These are phyloP conservation scores for Diaporthe citri DNA, from an alignment of 2,329 filamentous ascomycete species.

Conservation along the genomic window DNA sequence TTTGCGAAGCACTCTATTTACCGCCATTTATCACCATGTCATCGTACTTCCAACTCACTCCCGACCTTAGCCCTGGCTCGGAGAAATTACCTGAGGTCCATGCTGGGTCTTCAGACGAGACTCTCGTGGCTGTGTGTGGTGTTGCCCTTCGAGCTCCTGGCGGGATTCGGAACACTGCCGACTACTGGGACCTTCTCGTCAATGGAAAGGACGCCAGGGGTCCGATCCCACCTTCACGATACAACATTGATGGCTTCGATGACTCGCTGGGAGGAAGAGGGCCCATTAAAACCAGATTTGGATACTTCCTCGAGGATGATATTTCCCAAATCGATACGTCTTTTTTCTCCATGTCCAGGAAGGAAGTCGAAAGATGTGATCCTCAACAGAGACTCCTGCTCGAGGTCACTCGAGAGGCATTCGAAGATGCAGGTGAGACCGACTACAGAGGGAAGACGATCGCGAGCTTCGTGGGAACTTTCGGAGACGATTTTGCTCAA, in stretches of 20 bases:
- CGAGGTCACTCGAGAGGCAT: background rate
- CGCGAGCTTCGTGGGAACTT: background rate
- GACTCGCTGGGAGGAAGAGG: background rate
- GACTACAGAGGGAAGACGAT: constrained; percentile 4
- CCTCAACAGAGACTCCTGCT: constrained; percentile 2
- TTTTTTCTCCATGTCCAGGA: background rate
- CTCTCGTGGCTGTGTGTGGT: background rate
- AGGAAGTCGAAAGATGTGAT: constrained; percentile 11
- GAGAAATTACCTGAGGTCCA: background rate
- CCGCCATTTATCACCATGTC: background rate
- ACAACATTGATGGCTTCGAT: constrained; percentile 8
- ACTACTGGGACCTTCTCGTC: constrained; percentile 16
- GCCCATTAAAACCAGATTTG: constrained; percentile 3
- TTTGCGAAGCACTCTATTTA: background rate
- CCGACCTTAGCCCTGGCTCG: background rate
- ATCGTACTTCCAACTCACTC: background rate
- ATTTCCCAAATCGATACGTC: background rate
- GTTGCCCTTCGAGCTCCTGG: constrained; percentile 3
- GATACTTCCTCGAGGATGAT: background rate
- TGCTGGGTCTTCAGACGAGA: background rate
- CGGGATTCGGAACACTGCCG: background rate
- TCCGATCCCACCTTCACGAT: background rate
- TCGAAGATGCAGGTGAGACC: background rate
- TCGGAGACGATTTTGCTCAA: background rate
- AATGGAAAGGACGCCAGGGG: background rate